Base-by-base conservation (phyloP, 306 rosid species). In the Prunus fruticosa region DNA sequence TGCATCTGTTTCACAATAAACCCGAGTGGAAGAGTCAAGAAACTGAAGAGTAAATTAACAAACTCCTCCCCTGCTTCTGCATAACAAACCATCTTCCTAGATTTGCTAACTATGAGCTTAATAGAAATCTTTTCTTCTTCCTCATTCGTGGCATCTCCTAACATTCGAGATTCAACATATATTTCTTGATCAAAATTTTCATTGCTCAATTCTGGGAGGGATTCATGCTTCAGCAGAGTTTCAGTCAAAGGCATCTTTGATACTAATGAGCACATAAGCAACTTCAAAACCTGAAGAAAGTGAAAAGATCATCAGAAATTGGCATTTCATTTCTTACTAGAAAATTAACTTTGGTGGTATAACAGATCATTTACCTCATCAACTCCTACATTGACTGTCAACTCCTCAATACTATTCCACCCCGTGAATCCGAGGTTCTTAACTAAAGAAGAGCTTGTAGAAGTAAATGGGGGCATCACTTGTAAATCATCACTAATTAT, bases 41-140 rank as follows among this genome's bases (percentile, higher is more conserved):
- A 77, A 46, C 80, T 77, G 15, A 43, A 41, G 30, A 76, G 74
- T 25, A 76, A 28, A 43, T 67, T 56, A 6, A 76, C 74, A 27
- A 67, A 76, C 10, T 76, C 80, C 9, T 27, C 50, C 3, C 63
- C 51, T 3, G 50, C 80, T 41, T 76, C 74, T 5, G 80, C 74
- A 43, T 76, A 76, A 27, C 60, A 76, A 54, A 76, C 60, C 34
- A 7, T 54, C 45, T 23, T 67, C 67, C 23, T 67, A 11, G 80
- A 76, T 56, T 76, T 76, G 74, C 67, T 38, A 14, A 76, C 30
- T 1, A 67, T 34, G 16, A 76, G 57, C 47, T 67, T 76, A 3
- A 76, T 9, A 20, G 16, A 3, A 49, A 75, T 27, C 0, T 12
- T 11, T 75, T 9, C 41, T 62, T 28, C 20, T 14, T 32, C 15